Evolutionary conservation across 345 rosid genomes (phyloP), one percentile per base, ranked within the genome.

Genomic region (Bruguiera gymnorhiza): DNA sequence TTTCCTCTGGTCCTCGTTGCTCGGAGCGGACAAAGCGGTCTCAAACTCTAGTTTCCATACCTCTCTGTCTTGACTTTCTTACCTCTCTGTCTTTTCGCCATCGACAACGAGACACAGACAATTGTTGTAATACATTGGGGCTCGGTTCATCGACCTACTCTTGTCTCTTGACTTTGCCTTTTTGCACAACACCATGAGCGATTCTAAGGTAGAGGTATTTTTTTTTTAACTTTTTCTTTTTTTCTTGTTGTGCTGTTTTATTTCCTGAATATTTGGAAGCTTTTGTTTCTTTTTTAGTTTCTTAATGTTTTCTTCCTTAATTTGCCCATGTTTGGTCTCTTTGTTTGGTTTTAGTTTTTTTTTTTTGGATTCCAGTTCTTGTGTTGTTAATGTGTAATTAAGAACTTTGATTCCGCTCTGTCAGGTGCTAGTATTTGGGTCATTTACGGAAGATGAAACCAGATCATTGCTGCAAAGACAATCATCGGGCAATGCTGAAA

Each of bases 361-460:
- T 57, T 46, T 46, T 23, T 23, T 48, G 1, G 6, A 9, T 55
- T 1, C 27, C 15, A 8, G 2, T 55, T 23, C 15, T 56, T 24
- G 60, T 56, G 26, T 0, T 24, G 15, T n/a, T 13, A 24, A 10
- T 19, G 19, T 27, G 43, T 19, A 8, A 30, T 48, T 24, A 1
- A 29, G 39, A 34, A 64, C 23, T 54, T 46, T 56, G 73, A 0
- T 76, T 20, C 54, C 48, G 31, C 34, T 77, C 62, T 29, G 48
- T 73, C 84, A 91, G 89, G 65, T 87, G 30, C 36, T 92, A 52
- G 53, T 92, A 67, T 95, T 95, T 78, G 98, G 98, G 32, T 95
- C 98, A 31, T 95, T 95, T 76, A 87, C 94, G 24, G 97, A 92
- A 82, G 91, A 95, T 24, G 98, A 92, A 75, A 90, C 94, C 54